Evolutionary conservation across 768 basidiomycete genomes (phyloP), one percentile per base, ranked within the genome.

Genomic region (Rhodotorula paludigena): DNA sequence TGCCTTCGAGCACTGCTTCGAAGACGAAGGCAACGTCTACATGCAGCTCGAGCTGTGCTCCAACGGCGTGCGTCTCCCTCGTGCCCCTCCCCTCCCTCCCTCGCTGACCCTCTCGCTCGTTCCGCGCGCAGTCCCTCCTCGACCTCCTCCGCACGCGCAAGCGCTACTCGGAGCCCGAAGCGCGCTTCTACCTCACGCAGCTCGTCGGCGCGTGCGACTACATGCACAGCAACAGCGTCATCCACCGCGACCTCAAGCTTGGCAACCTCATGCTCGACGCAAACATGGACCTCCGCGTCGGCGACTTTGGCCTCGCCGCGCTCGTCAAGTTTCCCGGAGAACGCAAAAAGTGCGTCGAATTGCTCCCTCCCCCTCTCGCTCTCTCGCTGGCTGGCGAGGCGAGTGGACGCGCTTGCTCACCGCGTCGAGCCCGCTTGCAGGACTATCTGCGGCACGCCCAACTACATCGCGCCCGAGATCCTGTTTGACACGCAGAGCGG

Each of bases 391-490:
- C 20, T 18, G 5, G 20, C 5, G 30, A 11, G 25, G 36, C 10
- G 38, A 35, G 35, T 11, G 30, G 32, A 30, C 1, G 38, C 2
- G 30, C 21, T 9, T 7, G 3, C 20, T 39, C 15, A 25, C 41
- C 49, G n/a, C n/a, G n/a, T n/a, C n/a, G n/a, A n/a, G n/a, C n/a
- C n/a, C n/a, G n/a, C n/a, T n/a, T 12, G 12, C 64, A 83, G 82
- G 74, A 99, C 94, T 1, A 96, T 98, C 54, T 97, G 96, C 73
- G 94, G 94, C 2, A 99, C 94, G 0, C 96, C 94, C 3, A 98
- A 99, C 77, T 98, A 99, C 77, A 97, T 99, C 70, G 94, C 96
- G 0, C 96, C 96, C 0, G 94, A 98, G 77, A 92, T 98, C 32
- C 81, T 99, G 72, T 96, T 94, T 77, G 92, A 97, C 77, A 91